phyloP scores from a whole-genome alignment of 2,329 filamentous ascomycete genomes.

The Fusarium napiforme region DNA sequence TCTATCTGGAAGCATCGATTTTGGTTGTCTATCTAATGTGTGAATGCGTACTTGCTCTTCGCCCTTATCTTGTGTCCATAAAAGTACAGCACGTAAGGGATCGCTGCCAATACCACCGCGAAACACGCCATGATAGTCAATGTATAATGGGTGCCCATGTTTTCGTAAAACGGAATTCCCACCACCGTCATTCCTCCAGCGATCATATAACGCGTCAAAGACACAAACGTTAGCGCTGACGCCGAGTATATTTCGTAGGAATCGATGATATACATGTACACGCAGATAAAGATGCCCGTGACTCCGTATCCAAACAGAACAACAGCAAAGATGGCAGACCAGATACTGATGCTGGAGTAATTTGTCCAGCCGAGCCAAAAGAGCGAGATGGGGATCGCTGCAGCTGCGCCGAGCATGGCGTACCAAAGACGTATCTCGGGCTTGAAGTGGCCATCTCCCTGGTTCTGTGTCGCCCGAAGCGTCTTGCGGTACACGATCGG shows the following conservation, averaged over 20 bases:
- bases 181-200: slow-evolving; percentile 51
- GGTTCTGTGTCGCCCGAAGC: slow-evolving; percentile 37
- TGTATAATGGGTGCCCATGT: slow-evolving; percentile 48
- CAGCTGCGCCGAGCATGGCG: slow-evolving; percentile 55
- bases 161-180: slow-evolving; percentile 49
- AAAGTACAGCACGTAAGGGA: slow-evolving; percentile 46
- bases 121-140: slow-evolving; percentile 49
- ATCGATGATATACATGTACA: slow-evolving; percentile 53
- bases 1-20: background rate
- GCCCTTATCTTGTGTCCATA: slow-evolving; percentile 36
- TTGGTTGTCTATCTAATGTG: background rate
- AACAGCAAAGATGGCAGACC: slow-evolving; percentile 57
- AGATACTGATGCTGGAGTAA: slow-evolving; percentile 54
- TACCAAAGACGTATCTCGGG: slow-evolving; percentile 56
- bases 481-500: slow-evolving; percentile 50
- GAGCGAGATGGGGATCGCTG: slow-evolving; percentile 56
- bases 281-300: slow-evolving; percentile 42
- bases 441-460: slow-evolving; percentile 36
- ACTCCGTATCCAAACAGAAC: slow-evolving; percentile 58
- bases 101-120: slow-evolving; percentile 42
- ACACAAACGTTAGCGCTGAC: slow-evolving; percentile 48
- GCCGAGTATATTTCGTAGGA: slow-evolving; percentile 50
- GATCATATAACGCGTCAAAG: slow-evolving; percentile 46
- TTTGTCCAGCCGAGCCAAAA: slow-evolving; percentile 65
- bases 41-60: slow-evolving; percentile 37